Percentiles rank a stretch among this genome's conserved stretches.
phyloP scores from a whole-genome alignment of 2,329 filamentous ascomycete species.

The Fulvia fulva region DNA sequence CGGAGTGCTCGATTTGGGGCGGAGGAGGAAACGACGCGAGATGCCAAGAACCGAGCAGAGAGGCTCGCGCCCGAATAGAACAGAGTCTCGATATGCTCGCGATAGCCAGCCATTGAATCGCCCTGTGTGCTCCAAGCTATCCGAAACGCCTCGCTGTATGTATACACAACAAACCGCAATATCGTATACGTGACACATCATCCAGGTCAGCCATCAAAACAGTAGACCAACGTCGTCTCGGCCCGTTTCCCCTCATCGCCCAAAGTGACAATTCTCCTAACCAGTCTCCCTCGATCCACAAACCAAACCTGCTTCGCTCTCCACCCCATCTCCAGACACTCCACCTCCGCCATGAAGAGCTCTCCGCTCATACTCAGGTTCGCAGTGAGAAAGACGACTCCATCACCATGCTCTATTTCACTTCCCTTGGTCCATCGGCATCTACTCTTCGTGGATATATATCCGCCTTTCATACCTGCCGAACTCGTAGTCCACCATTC shows the following conservation, averaged over 20 bases:
- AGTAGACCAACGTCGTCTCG: slow-evolving; percentile 31
- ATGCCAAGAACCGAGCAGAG: background rate
- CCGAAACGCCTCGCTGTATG: no score
- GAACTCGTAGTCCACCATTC: slow-evolving; percentile 6
- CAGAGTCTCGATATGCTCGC: no score
- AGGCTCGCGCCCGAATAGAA: no score
- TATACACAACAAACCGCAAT: background rate
- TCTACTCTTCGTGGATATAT: slow-evolving; percentile 2
- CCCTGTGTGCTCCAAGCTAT: no score
- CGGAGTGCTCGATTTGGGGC: background rate
- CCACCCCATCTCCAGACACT: slow-evolving; percentile 8
- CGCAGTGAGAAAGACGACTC: slow-evolving; percentile 15
- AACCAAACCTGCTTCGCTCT: slow-evolving; percentile 18
- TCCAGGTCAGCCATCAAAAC: slow-evolving; percentile 9
- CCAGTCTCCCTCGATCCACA: slow-evolving; percentile 17
- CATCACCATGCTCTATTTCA: slow-evolving; percentile 8
- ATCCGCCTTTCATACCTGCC: background rate
- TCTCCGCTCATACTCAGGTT: slow-evolving; percentile 11
- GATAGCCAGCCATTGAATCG: no score
- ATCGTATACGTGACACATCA: background rate
- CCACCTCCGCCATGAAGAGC: slow-evolving; percentile 17
- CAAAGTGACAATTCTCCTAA: slow-evolving; percentile 20
- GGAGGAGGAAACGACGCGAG: background rate
- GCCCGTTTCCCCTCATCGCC: slow-evolving; percentile 11
- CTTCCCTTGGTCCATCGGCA: slow-evolving; percentile 16